Evolutionary conservation across 768 basidiomycete species (phyloP).

Genomic region (Xerocomellus amylosporus): DNA sequence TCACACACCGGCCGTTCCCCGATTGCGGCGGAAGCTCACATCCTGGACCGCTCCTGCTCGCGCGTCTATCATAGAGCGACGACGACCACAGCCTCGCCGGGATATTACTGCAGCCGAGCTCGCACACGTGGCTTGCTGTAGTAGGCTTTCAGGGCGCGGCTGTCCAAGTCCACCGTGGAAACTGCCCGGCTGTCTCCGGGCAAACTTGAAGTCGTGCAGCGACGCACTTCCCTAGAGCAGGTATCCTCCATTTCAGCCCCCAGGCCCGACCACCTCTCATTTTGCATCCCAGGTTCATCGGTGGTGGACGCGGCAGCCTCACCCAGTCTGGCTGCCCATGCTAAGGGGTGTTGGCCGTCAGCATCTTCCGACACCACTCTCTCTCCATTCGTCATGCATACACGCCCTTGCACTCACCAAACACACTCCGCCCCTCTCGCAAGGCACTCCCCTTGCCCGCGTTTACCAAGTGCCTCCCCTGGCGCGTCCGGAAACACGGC

Average conservation of each 20-base stretch:
- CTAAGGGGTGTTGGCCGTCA: conserved; percentile 60
- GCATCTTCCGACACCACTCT: neutral
- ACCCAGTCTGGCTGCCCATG: conserved; percentile 62
- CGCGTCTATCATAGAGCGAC: conserved; percentile 12
- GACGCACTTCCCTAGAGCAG: conserved; percentile 1
- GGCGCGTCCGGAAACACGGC: neutral
- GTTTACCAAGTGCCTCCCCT: neutral
- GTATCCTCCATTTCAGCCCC: neutral
- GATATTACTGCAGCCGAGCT: neutral
- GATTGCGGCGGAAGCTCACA: conserved; percentile 20
- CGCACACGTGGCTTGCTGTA: neutral
- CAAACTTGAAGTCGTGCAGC: neutral
- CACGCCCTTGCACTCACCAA: conserved; percentile 19
- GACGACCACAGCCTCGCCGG: conserved; percentile 19
- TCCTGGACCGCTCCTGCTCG: neutral
- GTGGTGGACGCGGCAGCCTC: conserved; percentile 37
- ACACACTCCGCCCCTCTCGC: neutral
- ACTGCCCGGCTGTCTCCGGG: conserved; percentile 12
- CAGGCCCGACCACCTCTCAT: neutral
- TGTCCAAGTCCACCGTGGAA: conserved; percentile 11
- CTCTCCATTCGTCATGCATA: conserved; percentile 25
- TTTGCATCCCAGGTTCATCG: conserved; percentile 12
- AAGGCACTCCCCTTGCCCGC: conserved; percentile 3
- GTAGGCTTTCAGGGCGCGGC: too few relatives aligned
- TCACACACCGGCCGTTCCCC: conserved; percentile 19